Base-by-base conservation (phyloP, 2,329 filamentous ascomycete species). In the Neofusicoccum laricinum region DNA sequence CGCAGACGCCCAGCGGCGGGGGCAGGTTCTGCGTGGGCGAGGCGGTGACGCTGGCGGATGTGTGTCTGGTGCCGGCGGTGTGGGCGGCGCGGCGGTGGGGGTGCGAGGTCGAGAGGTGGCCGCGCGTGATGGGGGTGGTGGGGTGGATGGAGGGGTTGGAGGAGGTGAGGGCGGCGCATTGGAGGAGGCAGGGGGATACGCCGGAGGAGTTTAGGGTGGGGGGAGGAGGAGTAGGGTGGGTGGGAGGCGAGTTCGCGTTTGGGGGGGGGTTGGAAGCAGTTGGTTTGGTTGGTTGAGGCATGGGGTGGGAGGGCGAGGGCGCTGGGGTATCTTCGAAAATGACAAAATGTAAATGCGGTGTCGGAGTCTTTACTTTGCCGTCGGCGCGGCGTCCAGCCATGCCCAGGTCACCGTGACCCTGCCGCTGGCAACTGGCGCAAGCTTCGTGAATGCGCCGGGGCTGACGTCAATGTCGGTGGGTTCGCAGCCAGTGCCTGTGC, bases 21-120 rank as follows among this genome's bases (percentile, higher is more conserved):
- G 85, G 85, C 0, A 76, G 66, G 36, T 88, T 82, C 68, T 86
- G 84, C 2, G 81, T 86, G 3, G 87, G 85, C 0, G 82, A 88
- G 72, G 65, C 73, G 0, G 69, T 89, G 2, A 86, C 82, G 0
- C 66, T 88, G 68, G 87, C 87, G 2, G 87, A 89, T 73, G 80
- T 83, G 32, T 84, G 81, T 68, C 72, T 89, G 21, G 72, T 87
- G 61, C 86, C 86, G 3, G 85, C 85, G 0, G 78, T 85, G 30
- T 86, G 86, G 81, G 83, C 82, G 11, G 86, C 86, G 0, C 74
- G 84, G 73, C 76, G 84, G 21, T 84, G 82, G 62, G 83, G 81
- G 0, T 81, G 89, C 25, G 81, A 86, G 66, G 53, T 88, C 53
- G 68, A 69, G 11, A 59, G 68, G n/a, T 86, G 82, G 66, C 83